Conservation (phyloP, 1,139 yeast genomes). For the Pichia norvegensis region DNA sequence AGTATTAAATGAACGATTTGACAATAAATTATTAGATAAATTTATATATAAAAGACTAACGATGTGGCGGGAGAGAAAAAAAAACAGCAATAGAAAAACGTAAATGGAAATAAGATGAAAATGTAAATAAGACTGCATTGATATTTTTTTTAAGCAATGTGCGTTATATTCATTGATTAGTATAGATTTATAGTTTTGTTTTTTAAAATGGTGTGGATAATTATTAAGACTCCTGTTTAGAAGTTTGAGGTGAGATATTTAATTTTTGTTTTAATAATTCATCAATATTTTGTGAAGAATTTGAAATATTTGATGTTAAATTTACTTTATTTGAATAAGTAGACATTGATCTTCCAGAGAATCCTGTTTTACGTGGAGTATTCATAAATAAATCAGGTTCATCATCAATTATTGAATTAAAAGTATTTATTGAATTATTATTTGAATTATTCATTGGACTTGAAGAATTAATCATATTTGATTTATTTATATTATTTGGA, state of each 20-base stretch:
- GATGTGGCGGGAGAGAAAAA: background rate
- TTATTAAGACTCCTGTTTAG: background rate
- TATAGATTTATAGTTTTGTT: background rate
- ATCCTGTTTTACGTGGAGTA: conserved; percentile 3
- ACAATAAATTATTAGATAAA: background rate
- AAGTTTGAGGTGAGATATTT: background rate
- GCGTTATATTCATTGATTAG: background rate
- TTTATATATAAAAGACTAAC: background rate
- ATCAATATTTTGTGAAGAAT: conserved; percentile 3
- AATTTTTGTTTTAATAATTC: background rate
- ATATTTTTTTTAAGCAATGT: background rate
- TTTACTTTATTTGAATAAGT: background rate
- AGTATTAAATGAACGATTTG: too few relatives aligned
- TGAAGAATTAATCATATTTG: background rate
- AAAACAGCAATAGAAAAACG: conserved; percentile 2
- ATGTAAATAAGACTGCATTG: too few relatives aligned
- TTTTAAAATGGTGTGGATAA: too few relatives aligned
- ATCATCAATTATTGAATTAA: background rate
- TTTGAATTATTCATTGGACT: background rate
- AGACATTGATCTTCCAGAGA: conserved; percentile 6
- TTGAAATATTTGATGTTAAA: background rate
- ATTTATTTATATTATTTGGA: background rate
- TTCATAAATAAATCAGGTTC: conserved; percentile 3
- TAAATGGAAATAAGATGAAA: background rate
- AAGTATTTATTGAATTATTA: background rate